Percentiles rank a stretch among this genome's conserved stretches.
phyloP scores from a whole-genome alignment of 805 yeast genomes.

The Nematodospora valgi region DNA sequence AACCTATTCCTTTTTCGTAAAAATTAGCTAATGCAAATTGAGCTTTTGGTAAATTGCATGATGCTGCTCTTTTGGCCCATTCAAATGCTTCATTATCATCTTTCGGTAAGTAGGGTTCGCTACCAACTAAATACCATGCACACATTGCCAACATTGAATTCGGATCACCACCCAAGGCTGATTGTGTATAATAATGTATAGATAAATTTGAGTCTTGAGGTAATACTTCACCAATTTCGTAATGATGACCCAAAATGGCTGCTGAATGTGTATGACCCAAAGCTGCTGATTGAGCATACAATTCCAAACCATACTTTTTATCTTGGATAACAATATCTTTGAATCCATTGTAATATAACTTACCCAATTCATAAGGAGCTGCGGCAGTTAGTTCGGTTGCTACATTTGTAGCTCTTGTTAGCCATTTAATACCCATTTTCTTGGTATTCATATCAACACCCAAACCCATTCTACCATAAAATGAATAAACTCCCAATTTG shows the following conservation, averaged over 20 bases:
- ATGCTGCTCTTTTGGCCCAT: constrained; percentile 91
- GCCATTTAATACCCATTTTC: constrained; percentile 89
- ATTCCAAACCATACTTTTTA: constrained; percentile 75
- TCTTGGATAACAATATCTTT: constrained; percentile 85
- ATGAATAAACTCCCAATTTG: constrained; percentile 84
- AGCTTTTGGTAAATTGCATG: constrained; percentile 70
- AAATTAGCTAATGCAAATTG: constrained; percentile 83
- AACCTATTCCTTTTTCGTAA: constrained; percentile 84
- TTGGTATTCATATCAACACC: constrained; percentile 64
- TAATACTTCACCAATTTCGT: constrained; percentile 75
- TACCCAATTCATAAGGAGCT: constrained; percentile 92
- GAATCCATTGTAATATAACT: constrained; percentile 80
- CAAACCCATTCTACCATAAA: constrained; percentile 81
- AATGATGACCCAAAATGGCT: constrained; percentile 72
- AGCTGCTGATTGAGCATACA: constrained; percentile 84
- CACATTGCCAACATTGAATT: constrained; percentile 90
- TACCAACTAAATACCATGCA: constrained; percentile 95
- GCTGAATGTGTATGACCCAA: constrained; percentile 83
- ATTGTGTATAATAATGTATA: constrained; percentile 88
- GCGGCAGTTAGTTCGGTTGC: constrained; percentile 84
- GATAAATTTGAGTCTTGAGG: constrained; percentile 80
- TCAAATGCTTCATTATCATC: constrained; percentile 87
- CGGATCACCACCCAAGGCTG: constrained; percentile 85
- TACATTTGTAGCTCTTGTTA: constrained; percentile 77
- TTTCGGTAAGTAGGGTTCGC: constrained; percentile 73